A percentile compares a stretch with the other conserved stretches of the same genome.
These are phyloP conservation scores for Neltuma alba DNA, from an alignment of 306 rosid species.

Conservation along the genomic window DNA sequence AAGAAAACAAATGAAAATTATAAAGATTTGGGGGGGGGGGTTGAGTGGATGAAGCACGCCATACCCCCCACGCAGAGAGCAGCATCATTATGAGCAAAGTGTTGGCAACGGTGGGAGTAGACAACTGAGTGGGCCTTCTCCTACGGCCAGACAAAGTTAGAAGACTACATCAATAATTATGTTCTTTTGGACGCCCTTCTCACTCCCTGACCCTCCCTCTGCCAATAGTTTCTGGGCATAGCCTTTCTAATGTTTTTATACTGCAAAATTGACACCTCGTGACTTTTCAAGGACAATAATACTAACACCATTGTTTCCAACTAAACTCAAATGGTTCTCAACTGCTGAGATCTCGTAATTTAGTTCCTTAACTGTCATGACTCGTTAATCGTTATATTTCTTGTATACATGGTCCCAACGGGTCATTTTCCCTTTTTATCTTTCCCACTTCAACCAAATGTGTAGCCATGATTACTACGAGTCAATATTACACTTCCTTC, in stretches of 20 bases:
- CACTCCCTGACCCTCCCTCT: slow-evolving; percentile 11
- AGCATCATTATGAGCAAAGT: slow-evolving; percentile 57
- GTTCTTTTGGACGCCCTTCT: slow-evolving; percentile 34
- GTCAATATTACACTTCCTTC: background rate
- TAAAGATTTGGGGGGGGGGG: background rate
- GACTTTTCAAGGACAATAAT: background rate
- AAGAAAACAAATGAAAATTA: background rate
- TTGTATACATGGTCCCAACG: background rate
- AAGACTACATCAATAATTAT: slow-evolving; percentile 41
- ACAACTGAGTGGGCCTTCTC: slow-evolving; percentile 43
- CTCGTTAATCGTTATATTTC: background rate
- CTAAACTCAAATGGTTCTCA: background rate
- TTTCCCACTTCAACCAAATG: background rate
- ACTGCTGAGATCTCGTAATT: background rate
- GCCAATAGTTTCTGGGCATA: background rate
- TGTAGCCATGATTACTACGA: background rate
- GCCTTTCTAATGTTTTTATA: background rate
- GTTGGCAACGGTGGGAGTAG: slow-evolving; percentile 38
- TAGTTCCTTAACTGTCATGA: background rate
- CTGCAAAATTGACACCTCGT: background rate
- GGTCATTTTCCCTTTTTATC: background rate
- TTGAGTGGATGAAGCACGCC: slow-evolving; percentile 66
- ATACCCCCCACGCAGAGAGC: slow-evolving; percentile 66
- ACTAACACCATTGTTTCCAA: background rate
- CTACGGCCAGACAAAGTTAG: slow-evolving; percentile 43